Percentiles rank a stretch among this genome's conserved stretches.
Evolutionary conservation across 202 grass and related monocot species (phyloP).

Genomic region (Setaria italica): DNA sequence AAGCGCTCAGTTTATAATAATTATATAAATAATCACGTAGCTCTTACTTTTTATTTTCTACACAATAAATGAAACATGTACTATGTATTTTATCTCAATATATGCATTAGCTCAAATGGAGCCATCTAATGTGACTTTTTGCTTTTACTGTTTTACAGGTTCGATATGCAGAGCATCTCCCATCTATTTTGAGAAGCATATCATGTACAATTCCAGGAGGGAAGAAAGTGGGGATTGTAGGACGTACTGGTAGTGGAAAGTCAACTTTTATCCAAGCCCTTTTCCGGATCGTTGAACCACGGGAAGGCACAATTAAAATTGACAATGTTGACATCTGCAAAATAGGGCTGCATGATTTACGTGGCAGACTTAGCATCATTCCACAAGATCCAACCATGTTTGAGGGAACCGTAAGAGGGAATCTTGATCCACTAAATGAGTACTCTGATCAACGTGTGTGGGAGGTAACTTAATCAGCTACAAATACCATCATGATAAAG

Average conservation of each 20-base stretch:
- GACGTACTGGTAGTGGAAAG: constrained; percentile 93
- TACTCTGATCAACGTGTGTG: constrained; percentile 82
- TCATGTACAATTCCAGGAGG: constrained; percentile 89
- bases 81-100: not conserved
- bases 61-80: not conserved
- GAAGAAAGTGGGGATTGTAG: constrained; percentile 92
- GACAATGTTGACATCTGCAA: constrained; percentile 86
- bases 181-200: constrained; percentile 88
- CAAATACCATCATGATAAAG: not conserved
- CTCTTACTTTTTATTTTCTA: too few species aligned
- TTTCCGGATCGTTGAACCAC: constrained; percentile 88
- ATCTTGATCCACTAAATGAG: constrained; percentile 90
- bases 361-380: constrained; percentile 90
- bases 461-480: constrained; percentile 72
- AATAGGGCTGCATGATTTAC: constrained; percentile 93
- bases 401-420: constrained; percentile 84
- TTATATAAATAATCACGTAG: too few species aligned
- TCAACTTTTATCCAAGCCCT: constrained; percentile 94
- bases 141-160: constrained; percentile 60
- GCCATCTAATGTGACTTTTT: constrained; percentile 35
- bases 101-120: not conserved
- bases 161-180: constrained; percentile 94
- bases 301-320: constrained; percentile 81
- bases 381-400: constrained; percentile 98
- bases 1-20: too few species aligned